Evolutionary conservation across 768 basidiomycete species (phyloP), one percentile per base, ranked within the genome.

Genomic region (Trametes maxima): DNA sequence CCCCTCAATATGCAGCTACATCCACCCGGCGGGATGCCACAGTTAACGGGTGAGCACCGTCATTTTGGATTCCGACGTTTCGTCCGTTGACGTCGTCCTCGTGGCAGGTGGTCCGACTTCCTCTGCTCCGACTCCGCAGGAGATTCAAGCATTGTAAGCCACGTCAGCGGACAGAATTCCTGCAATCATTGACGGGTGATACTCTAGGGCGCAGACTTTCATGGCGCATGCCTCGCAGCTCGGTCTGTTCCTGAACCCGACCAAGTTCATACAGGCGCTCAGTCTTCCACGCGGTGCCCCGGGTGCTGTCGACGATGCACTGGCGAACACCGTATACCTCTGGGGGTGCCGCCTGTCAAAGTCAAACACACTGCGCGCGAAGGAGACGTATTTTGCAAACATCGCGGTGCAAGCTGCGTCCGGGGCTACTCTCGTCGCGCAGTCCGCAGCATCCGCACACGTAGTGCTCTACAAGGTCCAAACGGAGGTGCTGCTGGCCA

Each of bases 201-300:
- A 3, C n/a, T n/a, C 39, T 43, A 90, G 88, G 39, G 70, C 88
- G 3, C 82, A 86, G 67, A 75, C 75, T 25, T 86, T 93, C 68
- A 70, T 85, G 12, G 82, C 81, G 16, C 79, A 89, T 65, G 79
- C 82, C 0, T 70, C 76, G 37, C 80, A 85, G 65, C 79, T 89
- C 59, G 87, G 87, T 5, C 85, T 91, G 68, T 92, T 90, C 72
- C 81, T 92, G 57, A 72, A 85, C 63, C 46, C 73, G 3, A 64
- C 72, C 5, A 79, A 84, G 3, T 83, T 89, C 57, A 74, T 72
- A 17, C 52, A 76, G 5, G 68, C 75, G 13, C n/a, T 62, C 17
- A 58, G 64, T 40, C 42, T 73, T 69, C 42, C 74, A 0, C 45
- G 49, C 11, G 44, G 42, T 69, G 22, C 67, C 71, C 19, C 70